Conservation (phyloP, 2,329 filamentous ascomycete genomes). For the Xylaria polymorpha region DNA sequence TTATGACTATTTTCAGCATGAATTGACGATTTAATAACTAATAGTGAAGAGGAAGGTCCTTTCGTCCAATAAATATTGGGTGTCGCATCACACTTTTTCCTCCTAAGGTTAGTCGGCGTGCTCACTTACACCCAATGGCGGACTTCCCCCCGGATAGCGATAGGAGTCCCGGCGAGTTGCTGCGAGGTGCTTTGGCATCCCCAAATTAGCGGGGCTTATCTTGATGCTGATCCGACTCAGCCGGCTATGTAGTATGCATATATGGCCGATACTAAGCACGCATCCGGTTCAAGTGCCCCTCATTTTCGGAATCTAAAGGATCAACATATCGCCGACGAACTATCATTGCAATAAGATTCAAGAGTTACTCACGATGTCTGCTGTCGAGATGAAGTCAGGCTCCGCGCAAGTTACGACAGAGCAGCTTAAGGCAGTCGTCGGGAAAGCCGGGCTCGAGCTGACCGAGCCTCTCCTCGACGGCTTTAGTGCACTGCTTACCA, state of each 20-base stretch:
- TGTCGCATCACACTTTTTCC: no score
- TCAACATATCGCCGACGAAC: background rate
- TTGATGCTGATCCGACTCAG: background rate
- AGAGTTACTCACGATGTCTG: slow-evolving; percentile 37
- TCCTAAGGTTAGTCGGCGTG: no score
- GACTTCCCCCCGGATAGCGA: no score
- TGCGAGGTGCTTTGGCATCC: background rate
- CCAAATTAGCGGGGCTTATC: background rate
- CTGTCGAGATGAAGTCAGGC: slow-evolving; percentile 26
- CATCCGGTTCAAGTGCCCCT: background rate
- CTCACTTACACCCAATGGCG: no score
- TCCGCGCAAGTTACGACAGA: slow-evolving; percentile 31
- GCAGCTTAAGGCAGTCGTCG: slow-evolving; percentile 40
- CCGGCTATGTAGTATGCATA: background rate
- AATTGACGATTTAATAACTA: no score
- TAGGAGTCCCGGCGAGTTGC: no score
- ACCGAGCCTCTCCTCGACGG: slow-evolving; percentile 36
- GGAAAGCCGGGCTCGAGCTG: slow-evolving; percentile 43
- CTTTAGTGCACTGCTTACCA: slow-evolving; percentile 40
- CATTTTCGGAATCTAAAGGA: background rate
- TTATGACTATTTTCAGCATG: no score
- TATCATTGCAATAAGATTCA: background rate
- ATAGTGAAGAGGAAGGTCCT: no score
- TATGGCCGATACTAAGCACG: no score
- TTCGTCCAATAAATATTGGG: no score